phyloP scores from a whole-genome alignment of 164 flowering plant species.

The Magnolia officinalis region DNA sequence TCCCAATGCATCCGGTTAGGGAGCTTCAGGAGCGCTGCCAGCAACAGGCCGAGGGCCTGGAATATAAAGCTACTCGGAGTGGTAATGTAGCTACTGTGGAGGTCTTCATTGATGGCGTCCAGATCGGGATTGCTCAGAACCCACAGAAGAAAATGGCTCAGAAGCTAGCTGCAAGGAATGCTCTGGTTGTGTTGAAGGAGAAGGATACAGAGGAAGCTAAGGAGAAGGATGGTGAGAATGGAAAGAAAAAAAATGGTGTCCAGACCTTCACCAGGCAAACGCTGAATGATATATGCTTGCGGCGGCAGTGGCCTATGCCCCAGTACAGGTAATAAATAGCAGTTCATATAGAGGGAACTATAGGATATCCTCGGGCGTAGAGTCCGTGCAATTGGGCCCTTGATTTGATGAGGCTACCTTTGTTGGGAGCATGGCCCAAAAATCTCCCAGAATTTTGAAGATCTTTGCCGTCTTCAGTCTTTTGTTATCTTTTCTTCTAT shows the following conservation, averaged over 20 bases:
- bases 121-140: slow-evolving; percentile 87
- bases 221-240: slow-evolving; percentile 48
- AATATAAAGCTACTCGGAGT: slow-evolving; percentile 78
- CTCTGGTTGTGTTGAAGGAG: slow-evolving; percentile 80
- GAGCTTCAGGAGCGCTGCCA: slow-evolving; percentile 99
- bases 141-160: slow-evolving; percentile 99
- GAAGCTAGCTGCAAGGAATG: slow-evolving; percentile 95
- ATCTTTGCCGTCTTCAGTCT: neutral
- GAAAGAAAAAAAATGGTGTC: slow-evolving; percentile 64
- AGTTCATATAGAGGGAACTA: neutral
- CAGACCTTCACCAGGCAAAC: slow-evolving; percentile 90
- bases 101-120: slow-evolving; percentile 89
- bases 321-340: slow-evolving; percentile 54
- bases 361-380: neutral
- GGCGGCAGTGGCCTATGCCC: slow-evolving; percentile 99
- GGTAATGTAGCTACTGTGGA: slow-evolving; percentile 96
- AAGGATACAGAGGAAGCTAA: slow-evolving; percentile 57
- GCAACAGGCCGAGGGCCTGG: slow-evolving; percentile 98
- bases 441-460: neutral
- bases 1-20: slow-evolving; percentile 97
- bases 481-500: neutral
- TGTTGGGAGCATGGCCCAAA: neutral
- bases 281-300: slow-evolving; percentile 86
- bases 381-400: neutral
- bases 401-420: neutral